Conservation (phyloP, 768 basidiomycete species). For the Lactarius deliciosus region DNA sequence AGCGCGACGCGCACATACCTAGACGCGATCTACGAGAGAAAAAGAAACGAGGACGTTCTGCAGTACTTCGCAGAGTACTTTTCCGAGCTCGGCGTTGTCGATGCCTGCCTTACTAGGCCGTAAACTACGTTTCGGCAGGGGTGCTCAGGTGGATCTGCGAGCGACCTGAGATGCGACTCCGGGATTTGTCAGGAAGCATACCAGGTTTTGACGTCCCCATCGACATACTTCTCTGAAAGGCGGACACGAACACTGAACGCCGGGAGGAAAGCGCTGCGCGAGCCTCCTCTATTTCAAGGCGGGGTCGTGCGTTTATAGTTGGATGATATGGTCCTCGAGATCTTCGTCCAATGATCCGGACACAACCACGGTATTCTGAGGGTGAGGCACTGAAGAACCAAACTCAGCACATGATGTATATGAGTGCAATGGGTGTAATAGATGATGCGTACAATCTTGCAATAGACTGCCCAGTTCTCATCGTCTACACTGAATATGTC, state of each 20-base stretch:
- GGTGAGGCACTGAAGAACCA: background rate
- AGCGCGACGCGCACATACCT: slow-evolving; percentile 56
- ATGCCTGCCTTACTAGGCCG: slow-evolving; percentile 42
- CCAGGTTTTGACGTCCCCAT: slow-evolving; percentile 63
- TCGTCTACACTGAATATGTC: slow-evolving; percentile 94
- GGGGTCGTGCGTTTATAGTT: slow-evolving; percentile 69
- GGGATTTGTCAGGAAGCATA: slow-evolving; percentile 54
- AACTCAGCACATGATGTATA: slow-evolving; percentile 1
- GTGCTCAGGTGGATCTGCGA: slow-evolving; percentile 66
- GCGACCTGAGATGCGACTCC: slow-evolving; percentile 58
- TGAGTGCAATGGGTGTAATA: no score
- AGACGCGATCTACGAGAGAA: slow-evolving; percentile 65
- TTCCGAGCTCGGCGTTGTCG: slow-evolving; percentile 79
- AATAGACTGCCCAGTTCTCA: slow-evolving; percentile 96
- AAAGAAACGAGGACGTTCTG: slow-evolving; percentile 78
- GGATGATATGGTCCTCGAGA: slow-evolving; percentile 63
- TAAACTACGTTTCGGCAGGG: slow-evolving; percentile 84
- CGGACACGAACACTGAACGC: slow-evolving; percentile 79
- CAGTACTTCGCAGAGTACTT: slow-evolving; percentile 86
- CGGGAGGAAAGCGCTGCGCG: slow-evolving; percentile 73
- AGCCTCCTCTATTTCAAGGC: slow-evolving; percentile 73
- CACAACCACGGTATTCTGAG: slow-evolving; percentile 61
- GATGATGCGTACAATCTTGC: slow-evolving; percentile 74
- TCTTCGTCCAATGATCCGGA: slow-evolving; percentile 75
- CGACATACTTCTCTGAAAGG: slow-evolving; percentile 81